These are phyloP conservation scores for Oenanthe sinensis DNA, from an alignment of 129 eudicot genomes.

Conservation along the genomic window DNA sequence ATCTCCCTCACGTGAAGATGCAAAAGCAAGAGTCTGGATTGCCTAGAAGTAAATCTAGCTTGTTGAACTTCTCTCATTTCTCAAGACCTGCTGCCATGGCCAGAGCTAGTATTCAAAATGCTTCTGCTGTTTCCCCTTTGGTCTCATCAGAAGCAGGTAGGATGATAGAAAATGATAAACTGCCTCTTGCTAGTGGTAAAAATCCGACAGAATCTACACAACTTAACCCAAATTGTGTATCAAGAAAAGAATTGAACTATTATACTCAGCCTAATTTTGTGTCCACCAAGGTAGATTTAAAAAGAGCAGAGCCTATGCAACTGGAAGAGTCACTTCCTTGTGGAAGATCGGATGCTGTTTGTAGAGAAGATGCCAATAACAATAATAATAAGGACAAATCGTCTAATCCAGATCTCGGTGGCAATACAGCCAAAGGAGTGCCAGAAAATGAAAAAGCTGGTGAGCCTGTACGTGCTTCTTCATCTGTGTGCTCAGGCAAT, in stretches of 20 bases:
- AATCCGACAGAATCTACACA: conserved; percentile 19
- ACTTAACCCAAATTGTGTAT: conserved; percentile 16
- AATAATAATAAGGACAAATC: conserved; percentile 22
- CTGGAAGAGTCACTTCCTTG: conserved; percentile 32
- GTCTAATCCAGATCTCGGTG: conserved; percentile 22
- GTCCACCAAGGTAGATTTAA: conserved; percentile 21
- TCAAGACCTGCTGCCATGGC: conserved; percentile 54
- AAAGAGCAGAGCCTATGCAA: conserved; percentile 27
- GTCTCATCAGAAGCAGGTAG: conserved; percentile 21
- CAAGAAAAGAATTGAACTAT: conserved; percentile 26
- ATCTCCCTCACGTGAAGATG: conserved; percentile 17
- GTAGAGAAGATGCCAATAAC: conserved; percentile 21
- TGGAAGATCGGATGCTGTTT: conserved; percentile 27
- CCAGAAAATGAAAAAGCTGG: conserved; percentile 32
- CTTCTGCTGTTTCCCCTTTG: conserved; percentile 12
- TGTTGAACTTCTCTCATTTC: conserved; percentile 75
- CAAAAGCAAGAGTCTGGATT: conserved; percentile 43
- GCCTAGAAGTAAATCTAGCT: conserved; percentile 37
- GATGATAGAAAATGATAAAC: conserved; percentile 20
- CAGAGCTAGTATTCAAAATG: conserved; percentile 32
- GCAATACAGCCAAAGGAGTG: conserved; percentile 21
- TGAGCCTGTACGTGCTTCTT: conserved; percentile 68
- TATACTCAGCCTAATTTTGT: conserved; percentile 28
- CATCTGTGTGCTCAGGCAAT: conserved; percentile 79
- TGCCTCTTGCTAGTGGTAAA: conserved; percentile 15